These are phyloP conservation scores for Gentiana straminea DNA, from an alignment of 257 asterid genomes.

Conservation along the genomic window DNA sequence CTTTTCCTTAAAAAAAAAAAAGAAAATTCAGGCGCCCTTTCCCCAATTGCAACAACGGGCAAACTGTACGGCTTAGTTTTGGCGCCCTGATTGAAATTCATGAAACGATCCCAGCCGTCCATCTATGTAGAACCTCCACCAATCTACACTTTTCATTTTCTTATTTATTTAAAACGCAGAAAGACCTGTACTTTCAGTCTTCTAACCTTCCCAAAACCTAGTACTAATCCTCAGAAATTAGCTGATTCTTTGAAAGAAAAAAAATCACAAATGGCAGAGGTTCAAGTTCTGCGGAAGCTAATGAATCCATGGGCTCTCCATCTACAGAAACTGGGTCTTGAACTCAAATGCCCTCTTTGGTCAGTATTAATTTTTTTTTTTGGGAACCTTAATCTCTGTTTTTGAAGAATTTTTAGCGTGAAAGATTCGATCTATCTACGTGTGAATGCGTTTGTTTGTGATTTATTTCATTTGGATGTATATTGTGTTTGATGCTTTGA, in stretches of 20 bases:
- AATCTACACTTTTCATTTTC: neutral
- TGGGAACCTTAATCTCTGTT: neutral
- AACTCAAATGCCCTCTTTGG: conserved; percentile 92
- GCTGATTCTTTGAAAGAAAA: neutral
- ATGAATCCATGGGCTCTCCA: conserved; percentile 64
- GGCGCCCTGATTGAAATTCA: neutral
- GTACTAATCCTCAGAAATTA: neutral
- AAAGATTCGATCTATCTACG: neutral
- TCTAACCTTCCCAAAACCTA: neutral
- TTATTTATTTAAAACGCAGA: neutral
- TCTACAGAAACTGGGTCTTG: conserved; percentile 69
- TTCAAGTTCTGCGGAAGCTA: conserved; percentile 10
- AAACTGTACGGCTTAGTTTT: too few relatives aligned
- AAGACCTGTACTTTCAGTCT: neutral
- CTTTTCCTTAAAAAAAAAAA: neutral
- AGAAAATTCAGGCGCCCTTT: conserved; percentile 2
- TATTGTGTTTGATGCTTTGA: neutral
- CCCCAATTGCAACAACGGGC: neutral
- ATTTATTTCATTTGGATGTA: neutral
- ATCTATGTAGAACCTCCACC: neutral
- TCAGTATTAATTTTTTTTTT: conserved; percentile 7
- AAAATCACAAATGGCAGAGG: conserved; percentile 12
- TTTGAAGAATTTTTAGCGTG: neutral
- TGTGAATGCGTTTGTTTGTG: neutral
- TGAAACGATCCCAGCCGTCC: conserved; percentile 8